A percentile compares a stretch with the other conserved stretches of the same genome.
Conservation (phyloP, 768 basidiomycete genomes). For the Termitomyces sp. region DNA sequence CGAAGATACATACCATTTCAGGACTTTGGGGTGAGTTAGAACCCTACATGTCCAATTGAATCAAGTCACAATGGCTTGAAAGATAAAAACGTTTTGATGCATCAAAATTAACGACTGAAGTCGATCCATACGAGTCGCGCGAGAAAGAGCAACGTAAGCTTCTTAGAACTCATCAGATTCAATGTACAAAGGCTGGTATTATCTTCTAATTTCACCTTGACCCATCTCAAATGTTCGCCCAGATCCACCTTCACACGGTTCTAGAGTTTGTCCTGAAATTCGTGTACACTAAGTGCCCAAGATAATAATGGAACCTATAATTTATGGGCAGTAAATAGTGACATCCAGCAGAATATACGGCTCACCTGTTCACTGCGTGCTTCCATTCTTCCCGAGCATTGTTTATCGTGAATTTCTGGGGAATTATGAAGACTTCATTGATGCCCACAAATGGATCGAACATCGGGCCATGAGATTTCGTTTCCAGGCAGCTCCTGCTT, state of each 20-base stretch:
- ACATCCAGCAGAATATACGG: background rate
- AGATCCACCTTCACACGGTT: slow-evolving; percentile 82
- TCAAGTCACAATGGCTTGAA: background rate
- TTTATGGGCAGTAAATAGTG: background rate
- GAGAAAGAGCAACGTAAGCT: slow-evolving; percentile 71
- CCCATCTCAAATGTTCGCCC: slow-evolving; percentile 75
- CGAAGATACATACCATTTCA: slow-evolving; percentile 44
- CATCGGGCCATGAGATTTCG: slow-evolving; percentile 50
- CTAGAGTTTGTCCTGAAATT: slow-evolving; percentile 89
- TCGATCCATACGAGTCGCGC: slow-evolving; percentile 63
- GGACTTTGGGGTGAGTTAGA: slow-evolving; percentile 58
- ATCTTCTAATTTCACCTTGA: slow-evolving; percentile 48
- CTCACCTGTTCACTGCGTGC: slow-evolving; percentile 57
- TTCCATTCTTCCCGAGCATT: slow-evolving; percentile 58
- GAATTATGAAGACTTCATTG: slow-evolving; percentile 40
- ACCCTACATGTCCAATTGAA: slow-evolving; percentile 39
- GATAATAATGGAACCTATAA: slow-evolving; percentile 66
- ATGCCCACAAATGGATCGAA: slow-evolving; percentile 51
- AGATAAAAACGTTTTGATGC: slow-evolving; percentile 41
- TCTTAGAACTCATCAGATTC: slow-evolving; percentile 17
- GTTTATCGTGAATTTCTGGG: slow-evolving; percentile 59
- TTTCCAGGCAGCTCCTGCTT: slow-evolving; percentile 8
- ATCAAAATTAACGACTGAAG: slow-evolving; percentile 67
- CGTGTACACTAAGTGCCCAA: slow-evolving; percentile 87
- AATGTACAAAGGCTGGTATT: background rate